phyloP scores from a whole-genome alignment of 192 early-diverging fungal genomes.

The Spizellomyces sp. region DNA sequence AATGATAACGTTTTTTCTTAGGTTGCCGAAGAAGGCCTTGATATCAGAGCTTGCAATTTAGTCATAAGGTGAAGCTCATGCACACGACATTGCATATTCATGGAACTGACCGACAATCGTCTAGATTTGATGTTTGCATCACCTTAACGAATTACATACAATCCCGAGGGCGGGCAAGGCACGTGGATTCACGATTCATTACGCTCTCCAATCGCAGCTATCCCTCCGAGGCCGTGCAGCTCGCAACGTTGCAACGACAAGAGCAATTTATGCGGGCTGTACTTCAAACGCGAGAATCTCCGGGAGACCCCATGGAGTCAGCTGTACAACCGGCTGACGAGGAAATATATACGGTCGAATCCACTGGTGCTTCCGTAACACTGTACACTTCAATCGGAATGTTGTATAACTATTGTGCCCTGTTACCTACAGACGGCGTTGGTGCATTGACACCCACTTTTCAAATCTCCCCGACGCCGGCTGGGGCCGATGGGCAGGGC shows the following conservation, averaged over 20 bases:
- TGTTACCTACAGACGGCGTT: conserved; percentile 69
- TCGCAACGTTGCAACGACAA: neutral
- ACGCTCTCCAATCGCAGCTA: conserved; percentile 43
- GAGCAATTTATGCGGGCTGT: conserved; percentile 17
- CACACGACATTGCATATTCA: conserved; percentile 38
- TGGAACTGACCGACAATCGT: neutral
- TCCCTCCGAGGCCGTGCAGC: conserved; percentile 1
- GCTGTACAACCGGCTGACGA: conserved; percentile 7
- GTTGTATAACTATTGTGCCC: conserved; percentile 69
- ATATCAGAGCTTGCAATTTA: conserved; percentile 88
- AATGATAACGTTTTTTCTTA: too few relatives aligned
- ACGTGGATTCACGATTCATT: conserved; percentile 70
- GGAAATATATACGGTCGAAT: conserved; percentile 40
- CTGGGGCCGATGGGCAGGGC: neutral
- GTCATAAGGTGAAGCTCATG: conserved; percentile 52
- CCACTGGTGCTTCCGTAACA: conserved; percentile 24
- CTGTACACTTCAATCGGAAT: conserved; percentile 1
- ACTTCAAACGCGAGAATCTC: conserved; percentile 10
- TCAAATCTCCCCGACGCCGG: neutral
- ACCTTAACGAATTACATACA: conserved; percentile 78
- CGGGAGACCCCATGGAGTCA: neutral
- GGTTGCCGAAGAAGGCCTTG: conserved; percentile 87
- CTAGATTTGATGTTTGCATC: conserved; percentile 45
- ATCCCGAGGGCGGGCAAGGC: conserved; percentile 81
- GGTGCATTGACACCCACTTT: conserved; percentile 6